Conservation (phyloP, 768 basidiomycete species). For the Collybiopsis confluens region DNA sequence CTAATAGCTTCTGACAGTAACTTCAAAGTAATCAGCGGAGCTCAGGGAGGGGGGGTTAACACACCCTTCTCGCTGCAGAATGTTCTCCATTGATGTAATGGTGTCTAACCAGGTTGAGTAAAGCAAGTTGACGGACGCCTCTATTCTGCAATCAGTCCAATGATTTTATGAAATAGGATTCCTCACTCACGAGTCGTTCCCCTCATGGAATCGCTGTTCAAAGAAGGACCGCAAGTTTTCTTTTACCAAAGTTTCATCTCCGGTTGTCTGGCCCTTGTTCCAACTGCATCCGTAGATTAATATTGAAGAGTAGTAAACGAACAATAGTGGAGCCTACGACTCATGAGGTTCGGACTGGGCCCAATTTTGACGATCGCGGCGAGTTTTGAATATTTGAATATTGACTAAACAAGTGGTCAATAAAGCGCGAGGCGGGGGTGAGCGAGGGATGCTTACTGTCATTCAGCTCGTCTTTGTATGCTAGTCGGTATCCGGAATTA, state of each 20-base stretch:
- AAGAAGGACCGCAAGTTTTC: constrained; percentile 77
- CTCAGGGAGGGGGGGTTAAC: constrained; percentile 5
- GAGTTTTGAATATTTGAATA: constrained; percentile 55
- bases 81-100: constrained; percentile 70
- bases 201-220: constrained; percentile 80
- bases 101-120: constrained; percentile 74
- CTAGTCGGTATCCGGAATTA: constrained; percentile 42
- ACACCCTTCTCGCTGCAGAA: constrained; percentile 64
- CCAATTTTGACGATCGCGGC: constrained; percentile 61
- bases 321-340: constrained; percentile 36
- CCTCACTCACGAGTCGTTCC: constrained; percentile 73
- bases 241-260: constrained; percentile 64
- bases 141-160: constrained; percentile 43
- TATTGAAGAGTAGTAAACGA: background rate
- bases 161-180: too few relatives aligned
- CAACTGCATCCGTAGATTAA: constrained; percentile 39
- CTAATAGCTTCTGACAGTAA: constrained; percentile 72
- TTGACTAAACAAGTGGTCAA: constrained; percentile 28
- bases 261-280: constrained; percentile 58
- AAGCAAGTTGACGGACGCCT: constrained; percentile 73
- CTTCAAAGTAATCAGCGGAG: constrained; percentile 30
- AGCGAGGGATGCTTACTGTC: constrained; percentile 28
- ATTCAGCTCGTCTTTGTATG: constrained; percentile 51
- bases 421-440: background rate
- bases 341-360: constrained; percentile 59